Base-by-base conservation (phyloP, 805 yeast species). In the Candida parachauliodes region DNA sequence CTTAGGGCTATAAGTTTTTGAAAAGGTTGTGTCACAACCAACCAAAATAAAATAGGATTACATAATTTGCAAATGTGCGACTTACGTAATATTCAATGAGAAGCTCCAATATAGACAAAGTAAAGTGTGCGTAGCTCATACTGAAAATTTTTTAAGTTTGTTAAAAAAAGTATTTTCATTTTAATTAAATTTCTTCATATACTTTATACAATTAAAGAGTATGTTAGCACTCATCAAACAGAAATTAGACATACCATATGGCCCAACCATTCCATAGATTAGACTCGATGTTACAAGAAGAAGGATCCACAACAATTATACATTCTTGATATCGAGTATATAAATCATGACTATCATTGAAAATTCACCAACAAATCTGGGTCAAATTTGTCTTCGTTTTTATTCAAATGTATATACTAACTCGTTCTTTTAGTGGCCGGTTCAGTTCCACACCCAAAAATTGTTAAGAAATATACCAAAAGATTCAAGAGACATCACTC, bases 401-500 rank as follows among this genome's bases (percentile, higher is more conserved):
- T 32, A 5, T 17, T 12, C 19, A 26, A 33, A 6, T 4, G 11
- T 24, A 6, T 9, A 24, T 36, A 39, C 37, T 39, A 39, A 28
- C 34, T 18, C 7, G 27, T 17, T 26, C 9, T 45, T 40, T 26
- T 53, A 62, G 71, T 93, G 98, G 96, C 98, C 79, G 88, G 95
- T 76, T 79, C 95, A 63, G 77, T 87, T 69, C 86, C 95, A 67
- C 95, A 88, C 82, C 97, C 98, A 77, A 89, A 88, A 91, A 93
- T 93, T 77, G 97, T 91, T 74, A 94, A 93, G 91, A 93, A 93
- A 88, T 93, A 89, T 88, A 70, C 88, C 68, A 88, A 88, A 82
- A 85, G 84, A 83, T 93, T 93, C 86, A 94, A 89, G 91, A 88
- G 99, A 81, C 98, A 91, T 75, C 98, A 93, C 82, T 88, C 96